Conservation (phyloP, 2,329 filamentous ascomycete genomes). For the Fusarium sp. region DNA sequence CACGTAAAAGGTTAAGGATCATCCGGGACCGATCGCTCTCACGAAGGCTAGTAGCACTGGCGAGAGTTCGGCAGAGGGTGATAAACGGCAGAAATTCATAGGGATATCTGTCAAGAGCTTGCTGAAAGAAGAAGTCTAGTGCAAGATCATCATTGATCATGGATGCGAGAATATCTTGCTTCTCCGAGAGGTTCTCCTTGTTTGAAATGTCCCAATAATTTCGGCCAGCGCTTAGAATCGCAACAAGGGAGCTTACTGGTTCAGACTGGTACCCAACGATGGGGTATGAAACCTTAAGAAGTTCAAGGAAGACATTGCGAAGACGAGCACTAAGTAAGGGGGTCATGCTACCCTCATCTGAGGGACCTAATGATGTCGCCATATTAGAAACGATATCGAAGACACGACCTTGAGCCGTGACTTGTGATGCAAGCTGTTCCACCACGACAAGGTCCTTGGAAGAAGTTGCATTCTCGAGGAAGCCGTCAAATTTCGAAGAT, state of each 20-base stretch:
- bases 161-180: constrained; percentile 47
- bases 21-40: constrained; percentile 55
- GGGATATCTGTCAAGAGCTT: constrained; percentile 81
- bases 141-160: constrained; percentile 55
- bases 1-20: constrained; percentile 72
- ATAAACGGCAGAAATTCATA: constrained; percentile 86
- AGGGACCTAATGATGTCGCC: constrained; percentile 57
- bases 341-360: constrained; percentile 58
- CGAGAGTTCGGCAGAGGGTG: constrained; percentile 73
- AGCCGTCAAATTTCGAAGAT: constrained; percentile 66
- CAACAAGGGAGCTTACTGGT: constrained; percentile 71
- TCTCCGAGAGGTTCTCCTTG: constrained; percentile 43
- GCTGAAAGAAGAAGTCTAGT: constrained; percentile 68
- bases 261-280: constrained; percentile 78
- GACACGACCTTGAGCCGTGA: constrained; percentile 60
- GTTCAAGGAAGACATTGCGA: constrained; percentile 72
- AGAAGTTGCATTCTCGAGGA: constrained; percentile 60
- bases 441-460: constrained; percentile 63
- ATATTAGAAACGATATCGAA: constrained; percentile 65
- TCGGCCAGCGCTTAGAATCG: constrained; percentile 66
- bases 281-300: constrained; percentile 73
- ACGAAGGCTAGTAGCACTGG: constrained; percentile 45
- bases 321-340: constrained; percentile 69
- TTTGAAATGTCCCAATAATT: constrained; percentile 63
- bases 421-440: constrained; percentile 59